Conservation (phyloP, 306 rosid genomes). For the Medicago truncatula region MtrunA17r5.0-ANR NC_053042.1:38550001-38550500, state of each 20-base stretch:
- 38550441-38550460: constrained; percentile 48
- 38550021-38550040: constrained; percentile 47
- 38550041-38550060: constrained; percentile 58
- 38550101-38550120: constrained; percentile 26
- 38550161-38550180: constrained; percentile 56
- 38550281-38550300: constrained; percentile 36
- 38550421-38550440: constrained; percentile 43
- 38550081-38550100: constrained; percentile 51
- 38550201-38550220: constrained; percentile 44
- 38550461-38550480: constrained; percentile 26
- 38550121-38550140: constrained; percentile 41
- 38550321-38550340: constrained; percentile 31
- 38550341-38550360: constrained; percentile 38
- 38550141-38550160: constrained; percentile 52
- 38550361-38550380: constrained; percentile 28
- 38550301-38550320: constrained; percentile 40
- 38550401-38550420: constrained; percentile 57
- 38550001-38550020: constrained; percentile 25
- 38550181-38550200: constrained; percentile 57
- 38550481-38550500: constrained; percentile 38
- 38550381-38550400: constrained; percentile 38
- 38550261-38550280: constrained; percentile 40
- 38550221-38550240: constrained; percentile 32
- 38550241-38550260: constrained; percentile 43
- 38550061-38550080: constrained; percentile 63